Conservation (phyloP, 805 yeast species). For the Teunomyces atbi region DNA sequence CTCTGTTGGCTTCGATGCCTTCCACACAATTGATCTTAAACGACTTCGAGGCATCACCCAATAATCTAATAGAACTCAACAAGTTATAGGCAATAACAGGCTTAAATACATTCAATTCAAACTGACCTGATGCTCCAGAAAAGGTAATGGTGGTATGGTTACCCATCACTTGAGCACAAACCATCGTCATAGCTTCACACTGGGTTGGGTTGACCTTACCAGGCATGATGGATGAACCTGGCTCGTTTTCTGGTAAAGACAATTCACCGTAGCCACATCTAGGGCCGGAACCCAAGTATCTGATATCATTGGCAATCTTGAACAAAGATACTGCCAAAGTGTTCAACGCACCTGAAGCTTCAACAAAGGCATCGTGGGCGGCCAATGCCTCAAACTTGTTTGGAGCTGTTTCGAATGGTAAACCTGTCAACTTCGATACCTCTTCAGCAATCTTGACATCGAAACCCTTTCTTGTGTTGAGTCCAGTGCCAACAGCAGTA, state of each 20-base stretch:
- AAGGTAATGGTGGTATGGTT: constrained; percentile 39
- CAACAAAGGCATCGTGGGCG: constrained; percentile 40
- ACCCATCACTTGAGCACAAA: constrained; percentile 39
- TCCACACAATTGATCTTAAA: constrained; percentile 39
- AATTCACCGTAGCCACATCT: constrained; percentile 43
- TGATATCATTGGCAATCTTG: constrained; percentile 40
- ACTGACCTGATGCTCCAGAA: constrained; percentile 41
- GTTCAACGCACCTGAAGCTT: constrained; percentile 40
- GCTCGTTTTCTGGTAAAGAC: constrained; percentile 39
- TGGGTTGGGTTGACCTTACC: constrained; percentile 43
- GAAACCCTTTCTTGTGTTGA: constrained; percentile 37
- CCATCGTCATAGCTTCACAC: constrained; percentile 42
- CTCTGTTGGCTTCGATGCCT: constrained; percentile 36
- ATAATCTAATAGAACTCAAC: constrained; percentile 33
- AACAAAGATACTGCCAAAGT: constrained; percentile 37
- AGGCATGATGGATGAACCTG: constrained; percentile 43
- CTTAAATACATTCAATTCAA: constrained; percentile 40
- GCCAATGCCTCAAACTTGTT: constrained; percentile 43
- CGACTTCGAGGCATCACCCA: constrained; percentile 34
- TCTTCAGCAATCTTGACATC: constrained; percentile 34
- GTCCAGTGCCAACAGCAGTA: constrained; percentile 43
- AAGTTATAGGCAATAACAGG: constrained; percentile 39
- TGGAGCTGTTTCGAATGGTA: constrained; percentile 35
- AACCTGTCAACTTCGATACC: constrained; percentile 33
- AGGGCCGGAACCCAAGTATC: constrained; percentile 41